Percentiles rank a stretch among this genome's conserved stretches.
Evolutionary conservation across 1,284 basidiomycete genomes (phyloP).

Genomic region (Volvariella volvacea): DNA sequence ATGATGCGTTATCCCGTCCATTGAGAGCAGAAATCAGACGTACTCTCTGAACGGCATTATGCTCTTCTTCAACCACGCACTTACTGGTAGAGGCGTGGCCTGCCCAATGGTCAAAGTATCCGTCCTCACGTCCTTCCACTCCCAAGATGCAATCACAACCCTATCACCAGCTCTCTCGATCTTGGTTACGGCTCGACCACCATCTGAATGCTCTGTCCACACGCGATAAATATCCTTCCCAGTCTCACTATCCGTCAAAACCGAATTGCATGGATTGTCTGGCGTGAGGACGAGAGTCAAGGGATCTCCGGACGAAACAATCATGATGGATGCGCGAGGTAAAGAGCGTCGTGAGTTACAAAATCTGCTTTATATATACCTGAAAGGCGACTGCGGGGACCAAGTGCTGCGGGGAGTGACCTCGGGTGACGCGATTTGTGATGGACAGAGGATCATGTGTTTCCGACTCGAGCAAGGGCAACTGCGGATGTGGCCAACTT

Average conservation of each 20-base stretch:
- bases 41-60: slow-evolving; percentile 37
- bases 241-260: slow-evolving; percentile 24
- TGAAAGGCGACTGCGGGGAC: too few species aligned
- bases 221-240: slow-evolving; percentile 32
- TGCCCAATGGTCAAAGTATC: slow-evolving; percentile 24
- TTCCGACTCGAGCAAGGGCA: too few species aligned
- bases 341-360: too few species aligned
- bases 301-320: too few species aligned
- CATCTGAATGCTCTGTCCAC: slow-evolving; percentile 20
- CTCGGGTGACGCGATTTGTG: too few species aligned
- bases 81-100: slow-evolving; percentile 19
- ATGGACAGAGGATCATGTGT: too few species aligned
- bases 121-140: slow-evolving; percentile 24
- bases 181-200: slow-evolving; percentile 23
- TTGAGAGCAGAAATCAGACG: slow-evolving; percentile 10
- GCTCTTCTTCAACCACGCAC: slow-evolving; percentile 37
- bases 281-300: slow-evolving; percentile 25
- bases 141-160: slow-evolving; percentile 25
- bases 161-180: slow-evolving; percentile 21
- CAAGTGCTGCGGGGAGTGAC: too few species aligned
- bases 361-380: too few species aligned
- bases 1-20: not conserved
- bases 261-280: slow-evolving; percentile 39
- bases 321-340: too few species aligned
- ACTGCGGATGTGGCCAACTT: too few species aligned